A percentile compares a stretch with the other conserved stretches of the same genome.
phyloP scores from a whole-genome alignment of 2,329 filamentous ascomycete genomes.

The Penicillium sp. region DNA sequence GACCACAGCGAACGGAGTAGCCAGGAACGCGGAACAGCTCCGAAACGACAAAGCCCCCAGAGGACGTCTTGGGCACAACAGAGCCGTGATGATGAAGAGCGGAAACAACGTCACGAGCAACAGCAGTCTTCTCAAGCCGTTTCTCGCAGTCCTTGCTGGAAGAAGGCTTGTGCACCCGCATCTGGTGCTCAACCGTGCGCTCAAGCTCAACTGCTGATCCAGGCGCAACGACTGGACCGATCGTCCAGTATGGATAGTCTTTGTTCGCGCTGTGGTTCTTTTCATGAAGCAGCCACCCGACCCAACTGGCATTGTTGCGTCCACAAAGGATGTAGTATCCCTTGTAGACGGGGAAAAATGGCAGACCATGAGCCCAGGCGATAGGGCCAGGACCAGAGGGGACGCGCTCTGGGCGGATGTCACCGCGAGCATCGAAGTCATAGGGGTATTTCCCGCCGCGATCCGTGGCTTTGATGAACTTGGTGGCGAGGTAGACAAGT shows the following conservation, averaged over 20 bases:
- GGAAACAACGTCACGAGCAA: conserved; percentile 7
- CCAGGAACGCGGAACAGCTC: conserved; percentile 7
- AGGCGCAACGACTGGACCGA: conserved; percentile 16
- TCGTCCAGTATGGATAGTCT: conserved; percentile 9
- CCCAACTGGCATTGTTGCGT: conserved; percentile 7
- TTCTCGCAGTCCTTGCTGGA: conserved; percentile 2
- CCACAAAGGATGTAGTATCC: conserved; percentile 20
- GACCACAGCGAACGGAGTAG: conserved; percentile 6
- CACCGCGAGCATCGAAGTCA: conserved; percentile 11
- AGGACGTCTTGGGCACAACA: conserved; percentile 5
- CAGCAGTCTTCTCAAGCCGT: conserved; percentile 1
- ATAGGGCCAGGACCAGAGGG: conserved; percentile 13
- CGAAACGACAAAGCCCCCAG: conserved; percentile 2
- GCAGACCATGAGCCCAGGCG: conserved; percentile 17
- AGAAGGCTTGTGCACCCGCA: conserved; percentile 4
- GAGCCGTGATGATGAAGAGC: conserved; percentile 1
- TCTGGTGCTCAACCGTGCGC: conserved; percentile 10
- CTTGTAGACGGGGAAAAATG: conserved; percentile 19
- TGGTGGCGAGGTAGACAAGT: conserved; percentile 14
- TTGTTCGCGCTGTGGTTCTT: not conserved
- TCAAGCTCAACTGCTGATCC: conserved; percentile 8
- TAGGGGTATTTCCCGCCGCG: conserved; percentile 12
- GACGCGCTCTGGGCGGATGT: conserved; percentile 13
- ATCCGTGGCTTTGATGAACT: conserved; percentile 1
- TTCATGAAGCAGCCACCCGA: conserved; percentile 13